A percentile compares a stretch with the other conserved stretches of the same genome.
These are phyloP conservation scores for Colletotrichum navitas DNA, from an alignment of 2,329 filamentous ascomycete species.

Conservation along the genomic window DNA sequence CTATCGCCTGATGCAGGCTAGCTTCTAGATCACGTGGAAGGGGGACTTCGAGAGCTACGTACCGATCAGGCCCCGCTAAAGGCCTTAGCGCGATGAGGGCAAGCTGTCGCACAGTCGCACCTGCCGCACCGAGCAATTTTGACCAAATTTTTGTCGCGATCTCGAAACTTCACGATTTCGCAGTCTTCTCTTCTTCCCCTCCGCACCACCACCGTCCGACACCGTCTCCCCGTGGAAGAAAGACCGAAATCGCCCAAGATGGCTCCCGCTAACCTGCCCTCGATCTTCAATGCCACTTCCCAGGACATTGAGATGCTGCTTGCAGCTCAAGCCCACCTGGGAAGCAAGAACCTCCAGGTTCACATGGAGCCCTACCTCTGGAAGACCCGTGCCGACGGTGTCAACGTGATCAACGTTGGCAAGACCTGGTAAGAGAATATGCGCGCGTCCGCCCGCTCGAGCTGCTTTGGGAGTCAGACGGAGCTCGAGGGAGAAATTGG, in stretches of 20 bases:
- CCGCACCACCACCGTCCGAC: conserved; percentile 46
- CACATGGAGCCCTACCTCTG: conserved; percentile 99
- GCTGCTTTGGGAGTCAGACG: not conserved
- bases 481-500: not conserved
- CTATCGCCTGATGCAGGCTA: not conserved
- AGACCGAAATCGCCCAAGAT: conserved; percentile 70
- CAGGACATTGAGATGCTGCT: conserved; percentile 99
- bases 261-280: conserved; percentile 94
- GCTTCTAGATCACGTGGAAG: not conserved
- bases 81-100: conserved; percentile 28
- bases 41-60: not conserved
- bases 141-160: conserved; percentile 24
- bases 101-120: conserved; percentile 16
- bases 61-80: not conserved
- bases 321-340: conserved; percentile 94
- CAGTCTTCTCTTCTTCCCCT: conserved; percentile 26
- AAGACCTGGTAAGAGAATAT: conserved; percentile 93
- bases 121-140: conserved; percentile 15
- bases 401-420: conserved; percentile 99
- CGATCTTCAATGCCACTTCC: conserved; percentile 95
- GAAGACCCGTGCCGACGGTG: conserved; percentile 98
- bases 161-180: conserved; percentile 32
- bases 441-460: conserved; percentile 14
- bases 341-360: conserved; percentile 99
- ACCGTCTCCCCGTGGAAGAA: conserved; percentile 41